Conservation (phyloP, 139 green algal genomes). For the Coccomyxa sp. region DNA sequence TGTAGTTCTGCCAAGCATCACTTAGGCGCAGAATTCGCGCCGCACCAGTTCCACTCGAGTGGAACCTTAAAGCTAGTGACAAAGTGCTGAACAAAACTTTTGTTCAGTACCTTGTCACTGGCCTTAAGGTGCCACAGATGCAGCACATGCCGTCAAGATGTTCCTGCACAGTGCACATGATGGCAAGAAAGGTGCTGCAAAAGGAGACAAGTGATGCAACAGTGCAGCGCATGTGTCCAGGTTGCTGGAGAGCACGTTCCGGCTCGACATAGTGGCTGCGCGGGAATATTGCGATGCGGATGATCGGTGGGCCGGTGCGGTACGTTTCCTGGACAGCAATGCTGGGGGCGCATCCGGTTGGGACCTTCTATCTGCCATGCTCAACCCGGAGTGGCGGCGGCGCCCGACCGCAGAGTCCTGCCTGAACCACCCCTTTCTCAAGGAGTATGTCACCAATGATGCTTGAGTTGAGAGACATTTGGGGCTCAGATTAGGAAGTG, state of each 20-base stretch:
- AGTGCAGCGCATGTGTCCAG: neutral
- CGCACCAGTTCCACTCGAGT: too few species aligned
- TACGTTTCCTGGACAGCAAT: conserved; percentile 40
- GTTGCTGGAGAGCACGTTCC: conserved; percentile 52
- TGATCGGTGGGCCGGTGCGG: conserved; percentile 43
- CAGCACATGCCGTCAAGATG: too few species aligned
- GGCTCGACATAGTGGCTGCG: conserved; percentile 31
- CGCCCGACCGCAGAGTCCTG: conserved; percentile 39
- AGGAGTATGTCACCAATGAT: neutral
- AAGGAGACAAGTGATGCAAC: too few species aligned
- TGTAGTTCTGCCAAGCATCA: too few species aligned
- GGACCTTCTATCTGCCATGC: conserved; percentile 45
- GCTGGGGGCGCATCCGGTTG: conserved; percentile 27
- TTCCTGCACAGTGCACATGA: too few species aligned
- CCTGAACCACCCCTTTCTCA: conserved; percentile 44
- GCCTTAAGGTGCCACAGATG: too few species aligned
- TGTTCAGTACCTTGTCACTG: too few species aligned
- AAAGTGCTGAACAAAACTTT: too few species aligned
- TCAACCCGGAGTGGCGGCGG: conserved; percentile 41
- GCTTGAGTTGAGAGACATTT: neutral
- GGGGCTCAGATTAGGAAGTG: neutral
- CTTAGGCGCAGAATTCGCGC: too few species aligned
- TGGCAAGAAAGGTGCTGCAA: too few species aligned
- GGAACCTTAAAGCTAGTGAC: too few species aligned
- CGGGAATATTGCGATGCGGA: conserved; percentile 59